Base-by-base conservation (phyloP, 345 rosid species). In the Luvunga scandens region DNA sequence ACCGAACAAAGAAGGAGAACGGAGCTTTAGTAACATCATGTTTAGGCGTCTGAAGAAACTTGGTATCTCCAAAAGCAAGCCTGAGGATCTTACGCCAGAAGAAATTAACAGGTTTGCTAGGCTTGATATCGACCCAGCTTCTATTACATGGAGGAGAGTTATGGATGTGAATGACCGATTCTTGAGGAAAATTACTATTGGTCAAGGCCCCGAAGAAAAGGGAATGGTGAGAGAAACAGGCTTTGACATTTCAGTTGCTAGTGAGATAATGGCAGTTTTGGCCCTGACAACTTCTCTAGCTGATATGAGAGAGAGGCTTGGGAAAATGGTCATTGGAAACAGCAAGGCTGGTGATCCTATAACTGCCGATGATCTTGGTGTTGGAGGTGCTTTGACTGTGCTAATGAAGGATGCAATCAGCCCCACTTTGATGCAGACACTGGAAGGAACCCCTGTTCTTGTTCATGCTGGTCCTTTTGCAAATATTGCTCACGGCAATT, bases 381-480 rank as follows among this genome's bases (percentile, higher is more conserved):
- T 91, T 73, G 98, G 98, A 61, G 99, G 98, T 83, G 99, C 99
- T 60, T 88, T 97, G 80, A 91, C 99, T 50, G 98, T 97, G 70
- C 81, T 94, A 50, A 97, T 97, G 99, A 97, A 94, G 83, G 98
- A 97, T 77, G 98, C 98, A 53, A 93, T 97, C 68, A 87, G 94
- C 85, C 99, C 99, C 0, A 94, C 99, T 56, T 78, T 97, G 71
- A 97, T 97, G 99, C 99, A 94, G 86, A 97, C 99, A 28, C 94
- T 97, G 39, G 99, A 97, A 84, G 99, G 99, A 27, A 97, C 98
- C 31, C 98, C 99, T 77, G 99, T 94, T 56, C 90, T 97, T 34
- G 98, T 97, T 71, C 99, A 94, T 69, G 99, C 99, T 5, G 99
- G 99, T 81, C 99, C 98, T 30, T 97, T 97, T 87, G 98, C 99